Evolutionary conservation across 2,329 filamentous ascomycete species (phyloP), one percentile per base, ranked within the genome.

Genomic region (Colletotrichum liriopes): DNA sequence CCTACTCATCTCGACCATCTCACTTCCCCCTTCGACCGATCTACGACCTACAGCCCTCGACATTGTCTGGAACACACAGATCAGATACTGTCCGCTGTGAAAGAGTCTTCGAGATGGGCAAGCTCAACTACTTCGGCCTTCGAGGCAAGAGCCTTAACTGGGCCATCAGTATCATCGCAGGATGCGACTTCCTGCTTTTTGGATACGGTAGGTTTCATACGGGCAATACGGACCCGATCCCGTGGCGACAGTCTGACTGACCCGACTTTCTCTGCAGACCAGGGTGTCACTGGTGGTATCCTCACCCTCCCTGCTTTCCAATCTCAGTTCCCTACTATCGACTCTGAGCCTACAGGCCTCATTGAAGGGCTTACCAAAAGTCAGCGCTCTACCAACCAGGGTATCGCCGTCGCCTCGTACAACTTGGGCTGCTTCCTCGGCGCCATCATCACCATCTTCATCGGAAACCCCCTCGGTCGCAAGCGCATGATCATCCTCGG

Each of bases 211-310:
- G 62, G 81, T 61, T 23, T 20, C 9, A n/a, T 11, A 8, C 55
- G 59, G 39, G 66, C 47, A 62, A 12, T n/a, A 9, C 18, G 55
- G 1, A 39, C 14, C 16, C n/a, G 9, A 26, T 41, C 45, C 23
- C 26, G 18, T 47, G n/a, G 7, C 49, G 29, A 29, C 39, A 4
- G 37, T 26, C 26, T n/a, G 20, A 49, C 64, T 70, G 23, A 66
- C 75, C 84, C 37, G 43, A 81, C 52, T 81, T 86, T 60, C 16
- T 45, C n/a, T 55, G 1, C 87, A 91, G 93, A 94, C 80, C 92
- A 93, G 81, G 91, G 93, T 78, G 92, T 94, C 12, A 94, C 93
- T 87, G 93, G 92, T 56, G 91, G 91, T 68, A 90, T 96, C 74
- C 84, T 96, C 68, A 94, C 92, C 3, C 87, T 95, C 77, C 82